Conservation (phyloP, 495 filamentous ascomycete genomes). For the Neurospora discreta region DNA sequence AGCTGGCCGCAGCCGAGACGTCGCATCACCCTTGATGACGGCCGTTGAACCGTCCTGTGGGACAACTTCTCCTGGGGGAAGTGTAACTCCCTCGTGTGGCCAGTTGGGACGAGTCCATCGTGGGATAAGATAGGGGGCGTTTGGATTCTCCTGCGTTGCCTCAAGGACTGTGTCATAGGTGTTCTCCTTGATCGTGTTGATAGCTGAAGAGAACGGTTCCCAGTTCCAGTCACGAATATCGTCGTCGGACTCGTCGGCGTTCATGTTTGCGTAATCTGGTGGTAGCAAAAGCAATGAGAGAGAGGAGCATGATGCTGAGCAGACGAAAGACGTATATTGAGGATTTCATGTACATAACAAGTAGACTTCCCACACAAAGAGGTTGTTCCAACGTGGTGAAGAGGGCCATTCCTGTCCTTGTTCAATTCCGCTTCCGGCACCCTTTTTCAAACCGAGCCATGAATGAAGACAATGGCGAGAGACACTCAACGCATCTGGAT, state of each 20-base stretch:
- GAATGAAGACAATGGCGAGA: background rate
- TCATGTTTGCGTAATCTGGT: background rate
- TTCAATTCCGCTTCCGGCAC: background rate
- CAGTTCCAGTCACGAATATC: background rate
- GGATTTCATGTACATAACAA: background rate
- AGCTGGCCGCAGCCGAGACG: conserved; percentile 17
- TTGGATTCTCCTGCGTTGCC: background rate
- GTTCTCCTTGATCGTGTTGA: background rate
- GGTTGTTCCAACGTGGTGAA: background rate
- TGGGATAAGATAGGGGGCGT: background rate
- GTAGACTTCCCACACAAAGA: background rate
- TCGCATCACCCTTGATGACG: conserved; percentile 7
- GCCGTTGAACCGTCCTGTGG: background rate
- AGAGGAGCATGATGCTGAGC: background rate
- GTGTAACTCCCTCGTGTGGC: background rate
- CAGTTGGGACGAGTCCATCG: background rate
- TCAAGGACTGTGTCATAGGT: background rate
- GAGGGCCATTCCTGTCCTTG: background rate
- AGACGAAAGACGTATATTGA: background rate
- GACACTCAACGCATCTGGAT: background rate
- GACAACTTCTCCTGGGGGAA: background rate
- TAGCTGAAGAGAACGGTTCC: accelerated
- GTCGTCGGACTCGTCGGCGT: background rate
- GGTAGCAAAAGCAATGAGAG: background rate
- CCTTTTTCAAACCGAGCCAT: background rate